Percentiles rank a stretch among this genome's conserved stretches.
Evolutionary conservation across 352 stramenopile genomes (phyloP).

Genomic region (Globisporangium barbulae): DNA sequence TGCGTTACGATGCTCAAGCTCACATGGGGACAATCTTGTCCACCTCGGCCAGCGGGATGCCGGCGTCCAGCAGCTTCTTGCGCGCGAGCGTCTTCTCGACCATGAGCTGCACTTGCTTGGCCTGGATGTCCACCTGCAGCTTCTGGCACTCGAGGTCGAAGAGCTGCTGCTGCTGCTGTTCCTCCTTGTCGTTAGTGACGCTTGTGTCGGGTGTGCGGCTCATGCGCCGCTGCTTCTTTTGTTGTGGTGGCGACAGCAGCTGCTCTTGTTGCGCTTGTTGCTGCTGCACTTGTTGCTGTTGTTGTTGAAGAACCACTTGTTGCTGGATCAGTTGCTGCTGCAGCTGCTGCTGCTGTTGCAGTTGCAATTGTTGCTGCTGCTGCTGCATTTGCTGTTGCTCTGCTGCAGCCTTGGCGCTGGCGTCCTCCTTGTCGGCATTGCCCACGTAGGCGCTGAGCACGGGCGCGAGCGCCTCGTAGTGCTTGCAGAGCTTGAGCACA

Average conservation of each 20-base stretch:
- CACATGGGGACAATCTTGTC: constrained; percentile 45
- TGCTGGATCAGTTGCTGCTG: constrained; percentile 4
- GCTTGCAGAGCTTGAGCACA: constrained; percentile 34
- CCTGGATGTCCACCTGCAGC: constrained; percentile 48
- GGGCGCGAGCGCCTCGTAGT: constrained; percentile 34
- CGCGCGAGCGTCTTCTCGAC: constrained; percentile 47
- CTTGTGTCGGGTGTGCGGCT: neutral
- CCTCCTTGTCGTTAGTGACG: constrained; percentile 17
- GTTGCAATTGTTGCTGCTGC: neutral
- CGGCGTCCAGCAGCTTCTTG: constrained; percentile 46
- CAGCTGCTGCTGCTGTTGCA: constrained; percentile 5
- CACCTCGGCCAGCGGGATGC: constrained; percentile 36
- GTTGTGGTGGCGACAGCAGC: neutral
- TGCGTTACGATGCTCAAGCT: neutral
- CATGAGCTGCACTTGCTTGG: constrained; percentile 41
- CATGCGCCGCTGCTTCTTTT: constrained; percentile 6
- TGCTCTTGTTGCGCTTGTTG: constrained; percentile 1
- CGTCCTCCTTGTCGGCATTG: constrained; percentile 19
- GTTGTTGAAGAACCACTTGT: neutral
- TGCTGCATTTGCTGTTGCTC: constrained; percentile 1
- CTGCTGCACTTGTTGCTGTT: neutral
- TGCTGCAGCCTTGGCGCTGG: neutral
- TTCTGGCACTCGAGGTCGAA: constrained; percentile 50
- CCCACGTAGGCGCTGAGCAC: constrained; percentile 29
- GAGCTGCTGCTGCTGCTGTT: constrained; percentile 36